Conservation (phyloP, 441 rosid species). For the Cnidoscolus chayamansa region DNA sequence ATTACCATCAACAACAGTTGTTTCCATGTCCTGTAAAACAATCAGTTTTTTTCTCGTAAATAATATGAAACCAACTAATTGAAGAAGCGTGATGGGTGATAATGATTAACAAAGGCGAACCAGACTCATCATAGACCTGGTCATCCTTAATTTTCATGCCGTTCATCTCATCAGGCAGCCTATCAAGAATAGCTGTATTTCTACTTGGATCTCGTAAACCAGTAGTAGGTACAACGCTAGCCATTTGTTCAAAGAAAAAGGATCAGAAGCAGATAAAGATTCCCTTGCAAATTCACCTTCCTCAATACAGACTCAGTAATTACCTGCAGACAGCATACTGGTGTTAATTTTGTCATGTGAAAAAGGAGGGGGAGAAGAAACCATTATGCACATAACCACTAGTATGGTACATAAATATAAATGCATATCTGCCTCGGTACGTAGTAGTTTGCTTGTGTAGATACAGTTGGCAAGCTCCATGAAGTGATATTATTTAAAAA, state of each 20-base stretch:
- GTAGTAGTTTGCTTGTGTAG: neutral
- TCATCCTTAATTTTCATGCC: constrained; percentile 91
- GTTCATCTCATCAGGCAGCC: constrained; percentile 81
- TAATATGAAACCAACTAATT: neutral
- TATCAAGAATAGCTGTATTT: constrained; percentile 56
- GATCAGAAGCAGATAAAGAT: neutral
- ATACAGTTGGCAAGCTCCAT: neutral
- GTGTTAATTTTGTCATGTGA: neutral
- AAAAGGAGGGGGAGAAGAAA: neutral
- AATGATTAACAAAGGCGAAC: neutral
- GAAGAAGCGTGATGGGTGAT: neutral
- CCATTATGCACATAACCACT: neutral
- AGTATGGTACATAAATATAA: neutral
- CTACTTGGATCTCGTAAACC: constrained; percentile 51
- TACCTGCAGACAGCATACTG: constrained; percentile 25
- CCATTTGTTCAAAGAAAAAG: constrained; percentile 40
- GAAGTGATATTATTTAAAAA: neutral
- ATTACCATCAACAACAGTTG: constrained; percentile 55
- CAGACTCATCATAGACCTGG: constrained; percentile 40
- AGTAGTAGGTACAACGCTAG: constrained; percentile 50
- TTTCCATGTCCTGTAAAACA: constrained; percentile 56
- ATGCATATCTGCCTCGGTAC: neutral
- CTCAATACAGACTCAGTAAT: constrained; percentile 24
- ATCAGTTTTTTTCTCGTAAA: neutral
- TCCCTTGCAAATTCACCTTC: constrained; percentile 32